phyloP scores from a whole-genome alignment of 345 rosid species.

The Hibiscus syriacus region DNA sequence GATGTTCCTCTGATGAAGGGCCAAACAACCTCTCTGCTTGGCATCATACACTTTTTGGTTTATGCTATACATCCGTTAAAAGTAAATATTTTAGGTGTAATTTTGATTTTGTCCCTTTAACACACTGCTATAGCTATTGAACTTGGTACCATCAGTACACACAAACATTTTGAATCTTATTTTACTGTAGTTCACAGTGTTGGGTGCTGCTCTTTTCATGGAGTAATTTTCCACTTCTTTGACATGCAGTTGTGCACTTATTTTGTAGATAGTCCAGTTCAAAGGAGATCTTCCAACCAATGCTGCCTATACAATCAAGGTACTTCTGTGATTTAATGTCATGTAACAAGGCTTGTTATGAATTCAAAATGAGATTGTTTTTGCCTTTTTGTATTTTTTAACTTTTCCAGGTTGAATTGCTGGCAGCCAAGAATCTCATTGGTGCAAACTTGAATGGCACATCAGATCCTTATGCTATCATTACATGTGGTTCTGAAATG shows the following conservation, averaged over 20 bases:
- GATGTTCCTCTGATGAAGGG: neutral
- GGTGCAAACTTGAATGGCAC: conserved; percentile 96
- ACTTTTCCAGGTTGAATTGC: conserved; percentile 55
- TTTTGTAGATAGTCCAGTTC: conserved; percentile 70
- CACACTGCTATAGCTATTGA: neutral
- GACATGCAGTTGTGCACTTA: conserved; percentile 88
- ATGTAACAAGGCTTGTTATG: neutral
- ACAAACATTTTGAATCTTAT: neutral
- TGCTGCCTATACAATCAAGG: conserved; percentile 72
- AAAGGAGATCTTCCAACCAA: conserved; percentile 58
- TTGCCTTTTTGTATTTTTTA: conserved; percentile 13
- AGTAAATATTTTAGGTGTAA: neutral
- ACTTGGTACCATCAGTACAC: conserved; percentile 6
- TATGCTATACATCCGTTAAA: neutral
- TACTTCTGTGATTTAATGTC: conserved; percentile 15
- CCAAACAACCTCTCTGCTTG: neutral
- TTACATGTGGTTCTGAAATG: conserved; percentile 90
- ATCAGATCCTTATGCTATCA: conserved; percentile 96
- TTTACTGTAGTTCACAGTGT: neutral
- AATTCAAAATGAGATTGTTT: neutral
- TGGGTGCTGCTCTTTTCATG: conserved; percentile 23
- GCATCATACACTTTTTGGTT: neutral
- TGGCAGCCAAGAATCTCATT: conserved; percentile 96
- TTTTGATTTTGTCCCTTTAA: neutral
- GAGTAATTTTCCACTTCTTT: conserved; percentile 61